phyloP scores from a whole-genome alignment of 139 green algal species.

The Coelastrella sp. region DNA sequence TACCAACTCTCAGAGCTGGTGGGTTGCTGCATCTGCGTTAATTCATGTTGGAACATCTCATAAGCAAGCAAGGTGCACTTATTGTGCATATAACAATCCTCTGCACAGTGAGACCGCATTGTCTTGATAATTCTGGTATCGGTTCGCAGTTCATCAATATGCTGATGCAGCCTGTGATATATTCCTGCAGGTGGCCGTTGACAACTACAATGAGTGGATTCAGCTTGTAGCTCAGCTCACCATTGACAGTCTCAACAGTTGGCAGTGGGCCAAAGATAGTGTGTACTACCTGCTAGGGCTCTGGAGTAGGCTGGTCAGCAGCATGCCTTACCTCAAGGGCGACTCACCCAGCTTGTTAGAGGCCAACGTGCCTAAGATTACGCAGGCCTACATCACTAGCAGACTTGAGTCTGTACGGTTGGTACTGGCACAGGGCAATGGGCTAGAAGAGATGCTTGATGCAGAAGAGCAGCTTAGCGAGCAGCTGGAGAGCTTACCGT shows the following conservation, averaged over 20 bases:
- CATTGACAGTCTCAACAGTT: slow-evolving; percentile 77
- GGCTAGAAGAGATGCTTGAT: slow-evolving; percentile 93
- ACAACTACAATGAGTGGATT: slow-evolving; percentile 96
- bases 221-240: slow-evolving; percentile 94
- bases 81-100: too few relatives aligned
- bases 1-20: slow-evolving; percentile 95
- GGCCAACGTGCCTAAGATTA: slow-evolving; percentile 93
- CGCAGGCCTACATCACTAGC: slow-evolving; percentile 90
- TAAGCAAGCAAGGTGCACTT: too few relatives aligned
- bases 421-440: neutral
- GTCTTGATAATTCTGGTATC: too few relatives aligned
- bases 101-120: too few relatives aligned
- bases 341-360: slow-evolving; percentile 93
- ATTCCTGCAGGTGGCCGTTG: slow-evolving; percentile 78
- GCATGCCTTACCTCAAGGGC: slow-evolving; percentile 95
- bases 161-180: neutral
- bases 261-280: slow-evolving; percentile 85
- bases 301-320: slow-evolving; percentile 90
- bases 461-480: slow-evolving; percentile 92
- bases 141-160: too few relatives aligned
- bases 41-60: too few relatives aligned
- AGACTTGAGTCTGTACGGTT: slow-evolving; percentile 73
- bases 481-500: slow-evolving; percentile 94
- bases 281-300: slow-evolving; percentile 94
- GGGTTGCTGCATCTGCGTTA: neutral